Base-by-base conservation (phyloP, 2,329 filamentous ascomycete species). In the Penicillium sp. region DNA sequence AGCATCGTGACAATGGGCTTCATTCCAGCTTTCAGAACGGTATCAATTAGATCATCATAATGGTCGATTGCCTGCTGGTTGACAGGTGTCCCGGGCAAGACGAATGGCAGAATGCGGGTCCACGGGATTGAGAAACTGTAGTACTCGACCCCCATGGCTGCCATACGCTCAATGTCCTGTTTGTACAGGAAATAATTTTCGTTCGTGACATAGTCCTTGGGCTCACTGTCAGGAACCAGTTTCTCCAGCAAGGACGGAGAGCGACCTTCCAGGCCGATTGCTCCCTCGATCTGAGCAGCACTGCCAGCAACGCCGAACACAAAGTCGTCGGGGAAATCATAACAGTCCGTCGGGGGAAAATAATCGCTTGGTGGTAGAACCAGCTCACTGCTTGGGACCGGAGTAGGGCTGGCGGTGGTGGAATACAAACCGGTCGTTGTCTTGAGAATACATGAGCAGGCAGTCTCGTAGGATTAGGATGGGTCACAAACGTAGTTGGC, bases 391-490 rank as follows among this genome's bases (percentile, higher is more conserved):
- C 69, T 77, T 0, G 78, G 75, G 1, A 83, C 63, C 0, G 78
- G 71, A 0, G 78, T 82, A 0, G 79, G 77, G 3, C 66, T 69
- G 1, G 79, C 77, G 0, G 79, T 82, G 0, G 78, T 78, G 2
- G 69, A 69, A 50, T 73, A 72, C n/a, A 73, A 51, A 1, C 63
- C 60, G n/a, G 63, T 60, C 13, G 64, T 52, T 1, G 64, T 67
- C 56, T 58, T 14, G 3, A 5, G 2, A 3, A 18, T 20, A 28
- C 7, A 28, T 51, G 5, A 40, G 39, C 11, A 29, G 23, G 3
- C 1, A 10, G 7, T 31, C 4, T 1, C 2, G 9, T 4, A 36
- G 14, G 2, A 2, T 3, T 1, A 8, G 36, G 13, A 16, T 22
- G 26, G n/a, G 16, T n/a, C 13, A 50, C 52, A 20, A 26, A 57